Evolutionary conservation across 768 basidiomycete species (phyloP), one percentile per base, ranked within the genome.

Genomic region (Auricularia sp.): DNA sequence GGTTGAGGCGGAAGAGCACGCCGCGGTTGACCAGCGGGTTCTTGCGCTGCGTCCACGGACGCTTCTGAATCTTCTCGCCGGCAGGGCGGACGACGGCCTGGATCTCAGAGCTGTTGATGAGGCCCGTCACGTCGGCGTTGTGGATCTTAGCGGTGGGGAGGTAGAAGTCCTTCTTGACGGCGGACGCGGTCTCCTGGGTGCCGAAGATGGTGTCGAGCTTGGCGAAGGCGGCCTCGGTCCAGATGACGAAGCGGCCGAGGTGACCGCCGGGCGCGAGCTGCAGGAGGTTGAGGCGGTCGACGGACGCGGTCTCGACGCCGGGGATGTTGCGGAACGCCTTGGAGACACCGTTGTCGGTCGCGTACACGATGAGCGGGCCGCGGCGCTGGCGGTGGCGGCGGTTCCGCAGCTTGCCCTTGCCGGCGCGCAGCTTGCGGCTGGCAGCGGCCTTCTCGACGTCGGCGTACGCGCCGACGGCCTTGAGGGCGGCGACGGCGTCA

Each of bases 221-320:
- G 63, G 79, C 83, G 76, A 98, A 97, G 34, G 97, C 97, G 72
- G 83, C 83, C 80, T 96, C 90, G 67, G 97, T 98, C 97, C 97
- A 99, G 83, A 99, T 96, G 76, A 98, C 83, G 81, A 99, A 99
- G 68, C 97, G 93, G 67, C 97, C 97, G 67, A 99, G 87, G 75
- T 99, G 97, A 69, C 97, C 97, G 86, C 97, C 97, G 61, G 97
- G 97, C 16, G 97, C 97, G 76, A 99, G 92, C 80, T 98, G 94
- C 75, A 99, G 93, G 72, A 99, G 86, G 82, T 99, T 99, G 72
- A 99, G 82, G 62, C 91, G 80, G 76, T 87, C 85, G 70, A 99
- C 97, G 76, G 92, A 95, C 79, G 91, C 92, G 63, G 96, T 81
- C 81, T 98, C 97, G 71, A 98, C 95, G 79, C 97, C 97, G 67